These are phyloP conservation scores for Candida montana DNA, from an alignment of 805 yeast genomes.

Conservation along the genomic window DNA sequence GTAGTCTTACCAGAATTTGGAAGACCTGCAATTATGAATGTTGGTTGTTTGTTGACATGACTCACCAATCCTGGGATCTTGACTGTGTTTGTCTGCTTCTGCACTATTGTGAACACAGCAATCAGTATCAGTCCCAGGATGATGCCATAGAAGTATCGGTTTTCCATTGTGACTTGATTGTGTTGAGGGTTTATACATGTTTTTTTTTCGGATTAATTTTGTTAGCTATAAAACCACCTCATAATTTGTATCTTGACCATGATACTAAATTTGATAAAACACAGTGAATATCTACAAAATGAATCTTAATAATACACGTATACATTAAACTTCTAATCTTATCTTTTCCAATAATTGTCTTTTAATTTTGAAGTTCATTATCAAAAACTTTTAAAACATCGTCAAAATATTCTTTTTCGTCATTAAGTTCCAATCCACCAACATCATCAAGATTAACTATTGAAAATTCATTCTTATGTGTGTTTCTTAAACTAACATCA, in stretches of 20 bases:
- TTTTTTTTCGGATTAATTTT: not conserved
- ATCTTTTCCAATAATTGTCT: not conserved
- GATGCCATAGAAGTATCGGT: constrained; percentile 1
- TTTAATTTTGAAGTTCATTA: constrained; percentile 16
- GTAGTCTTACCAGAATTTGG: constrained; percentile 63
- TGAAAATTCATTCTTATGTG: not conserved
- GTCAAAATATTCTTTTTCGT: constrained; percentile 20
- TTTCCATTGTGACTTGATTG: constrained; percentile 1
- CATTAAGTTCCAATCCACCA: constrained; percentile 10
- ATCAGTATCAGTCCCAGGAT: constrained; percentile 6
- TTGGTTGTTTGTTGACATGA: constrained; percentile 36
- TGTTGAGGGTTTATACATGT: not conserved
- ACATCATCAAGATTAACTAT: constrained; percentile 4
- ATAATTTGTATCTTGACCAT: too few species aligned
- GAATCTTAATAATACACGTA: not conserved
- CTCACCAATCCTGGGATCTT: constrained; percentile 15
- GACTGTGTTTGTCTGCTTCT: constrained; percentile 11
- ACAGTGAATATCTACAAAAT: too few species aligned
- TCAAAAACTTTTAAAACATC: constrained; percentile 30
- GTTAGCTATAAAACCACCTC: too few species aligned
- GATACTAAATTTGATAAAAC: too few species aligned
- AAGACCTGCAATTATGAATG: constrained; percentile 61
- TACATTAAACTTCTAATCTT: not conserved
- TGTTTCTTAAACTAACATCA: not conserved
- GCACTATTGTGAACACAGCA: constrained; percentile 11